phyloP scores from a whole-genome alignment of 345 rosid genomes.

The Bruguiera parviflora region DNA sequence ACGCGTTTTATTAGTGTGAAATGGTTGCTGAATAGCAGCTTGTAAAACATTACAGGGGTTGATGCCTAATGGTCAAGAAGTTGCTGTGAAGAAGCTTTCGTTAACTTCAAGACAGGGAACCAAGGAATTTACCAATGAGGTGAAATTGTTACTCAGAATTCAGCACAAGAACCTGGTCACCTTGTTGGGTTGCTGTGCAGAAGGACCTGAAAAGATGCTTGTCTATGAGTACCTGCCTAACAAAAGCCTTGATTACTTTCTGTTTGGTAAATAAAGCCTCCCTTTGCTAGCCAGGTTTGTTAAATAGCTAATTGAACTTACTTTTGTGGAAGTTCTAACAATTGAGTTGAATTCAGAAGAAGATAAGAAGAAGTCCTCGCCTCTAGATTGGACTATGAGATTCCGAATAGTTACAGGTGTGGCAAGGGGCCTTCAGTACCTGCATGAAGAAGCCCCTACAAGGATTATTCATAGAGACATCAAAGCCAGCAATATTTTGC shows the following conservation, averaged over 20 bases:
- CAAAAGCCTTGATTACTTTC: constrained; percentile 34
- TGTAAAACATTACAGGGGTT: constrained; percentile 18
- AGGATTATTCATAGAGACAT: constrained; percentile 35
- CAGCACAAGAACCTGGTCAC: constrained; percentile 33
- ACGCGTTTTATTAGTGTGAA: not conserved
- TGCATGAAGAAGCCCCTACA: constrained; percentile 34
- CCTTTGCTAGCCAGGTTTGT: not conserved
- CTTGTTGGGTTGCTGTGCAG: constrained; percentile 29
- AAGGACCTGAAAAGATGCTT: constrained; percentile 35
- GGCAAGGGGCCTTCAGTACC: constrained; percentile 29
- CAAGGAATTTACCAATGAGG: constrained; percentile 30
- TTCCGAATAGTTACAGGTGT: constrained; percentile 27
- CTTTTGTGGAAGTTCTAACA: constrained; percentile 2
- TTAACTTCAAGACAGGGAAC: constrained; percentile 27
- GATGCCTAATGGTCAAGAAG: constrained; percentile 27
- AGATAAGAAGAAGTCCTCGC: constrained; percentile 20
- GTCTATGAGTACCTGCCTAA: constrained; percentile 34
- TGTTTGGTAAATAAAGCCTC: constrained; percentile 18
- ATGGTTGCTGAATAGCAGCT: not conserved
- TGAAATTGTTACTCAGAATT: constrained; percentile 22
- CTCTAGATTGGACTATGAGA: constrained; percentile 26
- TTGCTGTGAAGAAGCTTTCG: constrained; percentile 35
- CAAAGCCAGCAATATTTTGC: constrained; percentile 31
- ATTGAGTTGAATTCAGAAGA: not conserved
- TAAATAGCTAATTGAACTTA: not conserved